These are phyloP conservation scores for Leccinum cinnamomeum DNA, from an alignment of 1,284 basidiomycete genomes.

Conservation along the genomic window DNA sequence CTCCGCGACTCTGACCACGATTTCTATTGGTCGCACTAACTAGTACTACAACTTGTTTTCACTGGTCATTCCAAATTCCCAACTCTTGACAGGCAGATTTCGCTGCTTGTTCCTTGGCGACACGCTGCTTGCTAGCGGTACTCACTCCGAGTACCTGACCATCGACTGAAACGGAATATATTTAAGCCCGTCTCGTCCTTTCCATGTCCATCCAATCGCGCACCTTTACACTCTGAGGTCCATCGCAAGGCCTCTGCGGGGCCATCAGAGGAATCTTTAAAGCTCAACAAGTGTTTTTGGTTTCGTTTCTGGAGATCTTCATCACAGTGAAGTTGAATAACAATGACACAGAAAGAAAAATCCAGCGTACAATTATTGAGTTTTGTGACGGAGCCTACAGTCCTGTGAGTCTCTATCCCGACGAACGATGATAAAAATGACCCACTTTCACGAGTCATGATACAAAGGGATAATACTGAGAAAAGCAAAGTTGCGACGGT, in stretches of 20 bases:
- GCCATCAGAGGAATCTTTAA: conserved; percentile 41
- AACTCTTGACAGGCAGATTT: conserved; percentile 41
- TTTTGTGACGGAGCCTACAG: conserved; percentile 42
- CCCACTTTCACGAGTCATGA: conserved; percentile 28
- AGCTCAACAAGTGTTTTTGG: conserved; percentile 38
- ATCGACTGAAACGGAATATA: conserved; percentile 39
- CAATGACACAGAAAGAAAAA: conserved; percentile 1
- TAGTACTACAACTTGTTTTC: conserved; percentile 3
- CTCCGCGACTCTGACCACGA: conserved; percentile 32
- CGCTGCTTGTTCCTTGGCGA: conserved; percentile 53
- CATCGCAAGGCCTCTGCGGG: conserved; percentile 44
- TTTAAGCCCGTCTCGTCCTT: background rate
- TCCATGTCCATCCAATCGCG: conserved; percentile 14
- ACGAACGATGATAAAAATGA: background rate
- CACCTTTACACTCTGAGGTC: conserved; percentile 58
- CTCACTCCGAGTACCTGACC: conserved; percentile 48
- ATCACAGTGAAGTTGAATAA: conserved; percentile 4
- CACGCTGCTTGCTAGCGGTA: conserved; percentile 40
- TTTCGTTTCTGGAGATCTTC: conserved; percentile 45
- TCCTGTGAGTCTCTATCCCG: conserved; percentile 12
- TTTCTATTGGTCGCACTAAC: background rate
- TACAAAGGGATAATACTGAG: background rate
- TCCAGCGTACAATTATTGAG: conserved; percentile 52
- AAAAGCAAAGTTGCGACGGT: background rate
- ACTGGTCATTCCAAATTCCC: conserved; percentile 21